These are phyloP conservation scores for Ottelia alismoides DNA, from an alignment of 106 monocot genomes.

Conservation along the genomic window DNA sequence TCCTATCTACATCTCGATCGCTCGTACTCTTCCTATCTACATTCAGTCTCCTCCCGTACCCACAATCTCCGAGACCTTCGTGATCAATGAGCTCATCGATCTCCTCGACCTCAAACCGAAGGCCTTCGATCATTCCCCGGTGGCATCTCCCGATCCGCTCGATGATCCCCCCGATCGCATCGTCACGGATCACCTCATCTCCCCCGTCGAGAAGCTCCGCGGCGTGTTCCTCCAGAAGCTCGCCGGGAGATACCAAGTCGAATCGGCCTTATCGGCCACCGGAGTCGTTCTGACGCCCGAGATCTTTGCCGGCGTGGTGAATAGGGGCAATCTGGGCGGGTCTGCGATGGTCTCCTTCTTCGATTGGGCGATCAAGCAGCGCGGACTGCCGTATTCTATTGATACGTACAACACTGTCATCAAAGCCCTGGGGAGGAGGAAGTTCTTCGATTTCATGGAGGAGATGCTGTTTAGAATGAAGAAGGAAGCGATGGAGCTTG, in stretches of 20 bases:
- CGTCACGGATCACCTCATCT: constrained; percentile 21
- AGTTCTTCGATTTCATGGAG: constrained; percentile 53
- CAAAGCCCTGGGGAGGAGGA: constrained; percentile 65
- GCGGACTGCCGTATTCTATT: constrained; percentile 13
- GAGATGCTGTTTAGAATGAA: constrained; percentile 43
- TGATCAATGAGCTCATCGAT: constrained; percentile 32
- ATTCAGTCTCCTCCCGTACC: not conserved
- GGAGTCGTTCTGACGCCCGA: constrained; percentile 48
- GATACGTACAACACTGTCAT: constrained; percentile 51
- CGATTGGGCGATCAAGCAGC: constrained; percentile 60
- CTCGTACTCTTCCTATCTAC: no score
- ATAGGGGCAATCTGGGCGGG: constrained; percentile 48
- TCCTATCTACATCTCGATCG: constrained; percentile 2
- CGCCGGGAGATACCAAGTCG: constrained; percentile 32
- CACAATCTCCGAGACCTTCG: constrained; percentile 25
- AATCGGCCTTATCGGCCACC: constrained; percentile 44
- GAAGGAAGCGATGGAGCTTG: constrained; percentile 29
- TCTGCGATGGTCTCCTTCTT: constrained; percentile 67
- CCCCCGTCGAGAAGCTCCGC: constrained; percentile 53
- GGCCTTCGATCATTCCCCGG: not conserved
- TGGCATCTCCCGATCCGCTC: not conserved
- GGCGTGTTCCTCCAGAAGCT: constrained; percentile 72
- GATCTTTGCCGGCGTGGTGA: constrained; percentile 53
- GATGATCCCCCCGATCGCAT: not conserved
- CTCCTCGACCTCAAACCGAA: constrained; percentile 22